A percentile compares a stretch with the other conserved stretches of the same genome.
These are phyloP conservation scores for Hymenoscyphus fructigenus DNA, from an alignment of 2,329 filamentous ascomycete species.

Conservation along the genomic window DNA sequence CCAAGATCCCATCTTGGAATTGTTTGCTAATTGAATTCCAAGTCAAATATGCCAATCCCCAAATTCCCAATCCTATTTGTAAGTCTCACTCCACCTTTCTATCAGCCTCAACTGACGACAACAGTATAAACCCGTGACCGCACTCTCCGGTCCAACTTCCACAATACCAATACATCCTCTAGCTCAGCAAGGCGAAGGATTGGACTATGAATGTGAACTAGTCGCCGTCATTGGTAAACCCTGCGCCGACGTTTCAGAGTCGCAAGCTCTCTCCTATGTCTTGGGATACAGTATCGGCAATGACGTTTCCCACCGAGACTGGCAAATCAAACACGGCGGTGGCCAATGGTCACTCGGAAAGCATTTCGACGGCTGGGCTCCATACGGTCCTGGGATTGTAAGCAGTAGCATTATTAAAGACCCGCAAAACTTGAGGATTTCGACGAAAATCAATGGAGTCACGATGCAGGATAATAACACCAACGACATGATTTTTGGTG, in stretches of 20 bases:
- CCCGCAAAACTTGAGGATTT: constrained; percentile 56
- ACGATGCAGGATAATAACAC: constrained; percentile 57
- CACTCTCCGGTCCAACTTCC: constrained; percentile 63
- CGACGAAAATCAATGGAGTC: constrained; percentile 59
- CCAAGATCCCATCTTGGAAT: not conserved
- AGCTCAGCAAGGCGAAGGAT: constrained; percentile 63
- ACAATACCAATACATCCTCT: constrained; percentile 64
- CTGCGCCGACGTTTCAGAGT: constrained; percentile 63
- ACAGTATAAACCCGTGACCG: constrained; percentile 66
- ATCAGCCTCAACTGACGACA: not conserved
- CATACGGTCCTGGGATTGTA: constrained; percentile 71
- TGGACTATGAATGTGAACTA: constrained; percentile 81
- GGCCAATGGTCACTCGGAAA: constrained; percentile 73
- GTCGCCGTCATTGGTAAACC: constrained; percentile 70
- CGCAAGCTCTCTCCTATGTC: constrained; percentile 67
- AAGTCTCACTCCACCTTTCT: constrained; percentile 29
- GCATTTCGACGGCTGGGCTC: constrained; percentile 74
- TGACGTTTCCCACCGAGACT: constrained; percentile 78
- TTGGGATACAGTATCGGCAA: constrained; percentile 75
- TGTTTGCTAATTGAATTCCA: not conserved
- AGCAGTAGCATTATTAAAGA: constrained; percentile 53
- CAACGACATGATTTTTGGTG: constrained; percentile 62
- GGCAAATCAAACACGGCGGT: constrained; percentile 67
- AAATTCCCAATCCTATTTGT: constrained; percentile 71
- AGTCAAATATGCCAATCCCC: constrained; percentile 66